A percentile compares a stretch with the other conserved stretches of the same genome.
phyloP scores from a whole-genome alignment of 768 basidiomycete species.

The Albatrellus ellisii region DNA sequence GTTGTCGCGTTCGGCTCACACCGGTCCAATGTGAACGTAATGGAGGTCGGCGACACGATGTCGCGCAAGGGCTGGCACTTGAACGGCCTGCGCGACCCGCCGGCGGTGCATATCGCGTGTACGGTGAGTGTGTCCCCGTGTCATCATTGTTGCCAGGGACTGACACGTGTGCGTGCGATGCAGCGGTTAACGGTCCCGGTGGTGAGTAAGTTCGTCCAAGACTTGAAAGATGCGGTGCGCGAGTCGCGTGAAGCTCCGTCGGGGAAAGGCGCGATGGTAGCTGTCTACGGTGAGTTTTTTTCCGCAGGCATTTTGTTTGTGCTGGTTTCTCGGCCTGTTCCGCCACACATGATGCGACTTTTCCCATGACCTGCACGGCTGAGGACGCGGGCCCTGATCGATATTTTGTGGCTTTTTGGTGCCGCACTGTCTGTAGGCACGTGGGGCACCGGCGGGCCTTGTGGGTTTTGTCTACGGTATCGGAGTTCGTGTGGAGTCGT shows the following conservation, averaged over 20 bases:
- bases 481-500: no score
- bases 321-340: no score
- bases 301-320: no score
- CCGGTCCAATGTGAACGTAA: slow-evolving; percentile 41
- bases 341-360: no score
- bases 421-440: no score
- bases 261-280: slow-evolving; percentile 81
- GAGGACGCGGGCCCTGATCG: no score
- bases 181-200: slow-evolving; percentile 69
- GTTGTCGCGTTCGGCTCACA: slow-evolving; percentile 78
- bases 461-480: no score
- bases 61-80: slow-evolving; percentile 80
- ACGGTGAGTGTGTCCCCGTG: slow-evolving; percentile 52
- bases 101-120: slow-evolving; percentile 86
- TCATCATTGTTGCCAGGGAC: slow-evolving; percentile 4
- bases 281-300: slow-evolving; percentile 82
- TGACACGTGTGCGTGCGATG: background rate
- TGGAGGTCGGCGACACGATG: slow-evolving; percentile 89
- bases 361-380: no score
- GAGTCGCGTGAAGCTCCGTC: slow-evolving; percentile 53
- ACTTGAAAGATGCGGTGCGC: slow-evolving; percentile 65
- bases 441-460: no score
- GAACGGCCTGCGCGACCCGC: slow-evolving; percentile 67
- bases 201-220: slow-evolving; percentile 70
- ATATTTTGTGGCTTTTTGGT: no score